Conservation (phyloP, 1,284 basidiomycete genomes). For the Pyrrhoderma noxium region DNA sequence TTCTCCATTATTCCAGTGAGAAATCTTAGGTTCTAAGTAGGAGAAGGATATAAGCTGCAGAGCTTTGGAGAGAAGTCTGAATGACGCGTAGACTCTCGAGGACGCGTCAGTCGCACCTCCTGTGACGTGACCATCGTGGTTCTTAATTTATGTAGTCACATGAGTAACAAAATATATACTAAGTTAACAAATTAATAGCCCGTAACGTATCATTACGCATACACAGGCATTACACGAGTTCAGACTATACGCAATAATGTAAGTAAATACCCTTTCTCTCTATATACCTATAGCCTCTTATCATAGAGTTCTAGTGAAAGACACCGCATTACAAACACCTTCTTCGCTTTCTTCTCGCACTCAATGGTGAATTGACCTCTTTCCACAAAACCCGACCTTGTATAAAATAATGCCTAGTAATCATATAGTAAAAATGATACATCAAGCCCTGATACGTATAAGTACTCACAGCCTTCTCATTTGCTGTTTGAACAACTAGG, state of each 20-base stretch:
- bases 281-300: too few relatives aligned
- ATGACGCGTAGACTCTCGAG: not conserved
- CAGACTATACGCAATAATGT: too few relatives aligned
- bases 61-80: not conserved
- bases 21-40: not conserved
- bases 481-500: not conserved
- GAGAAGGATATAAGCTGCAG: not conserved
- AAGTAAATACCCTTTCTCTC: too few relatives aligned
- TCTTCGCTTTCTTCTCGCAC: not conserved
- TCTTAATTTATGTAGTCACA: too few relatives aligned
- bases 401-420: too few relatives aligned
- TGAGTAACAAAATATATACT: too few relatives aligned
- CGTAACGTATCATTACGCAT: too few relatives aligned
- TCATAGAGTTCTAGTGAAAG: not conserved
- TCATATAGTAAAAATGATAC: not conserved
- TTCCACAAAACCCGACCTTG: not conserved
- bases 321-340: not conserved
- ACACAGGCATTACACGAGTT: too few relatives aligned
- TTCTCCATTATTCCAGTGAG: conserved; percentile 6
- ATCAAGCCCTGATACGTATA: not conserved
- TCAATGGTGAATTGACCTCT: not conserved
- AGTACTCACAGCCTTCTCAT: not conserved
- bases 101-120: conserved; percentile 6
- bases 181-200: too few relatives aligned
- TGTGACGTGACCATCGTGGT: too few relatives aligned